A percentile compares a stretch with the other conserved stretches of the same genome.
Conservation (phyloP, 768 basidiomycete species). For the Coprinellus micaceus region DNA sequence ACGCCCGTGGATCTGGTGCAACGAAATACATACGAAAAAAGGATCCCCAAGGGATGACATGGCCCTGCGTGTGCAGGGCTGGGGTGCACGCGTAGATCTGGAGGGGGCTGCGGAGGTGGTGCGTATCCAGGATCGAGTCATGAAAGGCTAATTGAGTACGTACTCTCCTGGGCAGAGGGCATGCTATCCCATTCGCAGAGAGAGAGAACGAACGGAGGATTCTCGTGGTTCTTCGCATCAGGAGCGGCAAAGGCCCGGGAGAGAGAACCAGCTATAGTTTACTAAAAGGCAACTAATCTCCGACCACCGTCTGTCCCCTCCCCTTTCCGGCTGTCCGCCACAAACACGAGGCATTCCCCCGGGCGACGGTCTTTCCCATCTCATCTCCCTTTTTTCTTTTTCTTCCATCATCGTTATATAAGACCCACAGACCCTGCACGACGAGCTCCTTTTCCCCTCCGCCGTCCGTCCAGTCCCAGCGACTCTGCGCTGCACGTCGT, state of each 20-base stretch:
- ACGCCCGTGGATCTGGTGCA: no score
- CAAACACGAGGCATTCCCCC: not conserved
- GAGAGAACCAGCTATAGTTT: not conserved
- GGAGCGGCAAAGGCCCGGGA: no score
- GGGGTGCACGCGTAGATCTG: no score
- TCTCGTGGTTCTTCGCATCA: not conserved
- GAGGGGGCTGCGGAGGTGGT: no score
- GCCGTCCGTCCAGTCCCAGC: not conserved
- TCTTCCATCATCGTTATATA: constrained; percentile 8
- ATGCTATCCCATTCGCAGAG: no score
- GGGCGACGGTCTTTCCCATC: not conserved
- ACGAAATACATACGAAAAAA: no score
- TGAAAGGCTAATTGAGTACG: no score
- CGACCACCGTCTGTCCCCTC: no score
- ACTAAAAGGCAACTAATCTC: constrained; percentile 6
- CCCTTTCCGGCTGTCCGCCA: not conserved
- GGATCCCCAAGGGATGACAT: no score
- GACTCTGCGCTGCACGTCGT: not conserved
- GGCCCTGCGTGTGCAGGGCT: no score
- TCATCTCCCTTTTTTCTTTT: not conserved
- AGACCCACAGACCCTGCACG: constrained; percentile 14
- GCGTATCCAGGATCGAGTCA: no score
- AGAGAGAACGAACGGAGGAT: not conserved
- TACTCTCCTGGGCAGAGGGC: no score
- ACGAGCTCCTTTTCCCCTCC: constrained; percentile 5